Evolutionary conservation across 2,329 filamentous ascomycete species (phyloP).

Genomic region (Cordyceps pruinosa): DNA sequence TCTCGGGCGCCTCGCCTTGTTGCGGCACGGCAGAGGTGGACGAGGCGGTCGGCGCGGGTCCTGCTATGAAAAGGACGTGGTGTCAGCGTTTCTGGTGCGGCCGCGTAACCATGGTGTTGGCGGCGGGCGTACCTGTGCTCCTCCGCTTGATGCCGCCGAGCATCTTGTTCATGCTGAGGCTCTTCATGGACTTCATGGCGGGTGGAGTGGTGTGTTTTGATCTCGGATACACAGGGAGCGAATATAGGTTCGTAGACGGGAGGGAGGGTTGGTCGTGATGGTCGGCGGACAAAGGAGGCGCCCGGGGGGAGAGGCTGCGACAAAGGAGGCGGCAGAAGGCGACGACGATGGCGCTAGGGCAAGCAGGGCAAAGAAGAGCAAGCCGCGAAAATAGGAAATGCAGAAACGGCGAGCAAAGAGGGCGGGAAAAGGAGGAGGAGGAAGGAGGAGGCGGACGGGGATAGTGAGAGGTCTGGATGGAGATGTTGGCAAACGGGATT

Average conservation of each 20-base stretch:
- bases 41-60: neutral
- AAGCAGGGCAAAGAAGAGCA: neutral
- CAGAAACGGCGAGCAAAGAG: neutral
- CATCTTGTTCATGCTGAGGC: slow-evolving; percentile 50
- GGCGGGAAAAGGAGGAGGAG: neutral
- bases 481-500: neutral
- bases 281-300: neutral
- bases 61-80: slow-evolving; percentile 1
- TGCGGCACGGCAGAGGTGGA: neutral
- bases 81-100: slow-evolving; percentile 4
- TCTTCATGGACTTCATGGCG: slow-evolving; percentile 42
- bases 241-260: too few relatives aligned
- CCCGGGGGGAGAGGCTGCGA: neutral
- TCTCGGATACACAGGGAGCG: too few relatives aligned
- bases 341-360: neutral
- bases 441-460: neutral
- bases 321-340: neutral
- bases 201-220: too few relatives aligned
- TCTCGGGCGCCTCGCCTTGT: slow-evolving; percentile 56
- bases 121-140: slow-evolving; percentile 24
- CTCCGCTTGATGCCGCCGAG: slow-evolving; percentile 48
- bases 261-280: too few relatives aligned
- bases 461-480: neutral
- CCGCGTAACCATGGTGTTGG: neutral
- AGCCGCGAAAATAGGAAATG: neutral